Conservation (phyloP, 306 rosid genomes). For the Psophocarpus tetragonolobus region DNA sequence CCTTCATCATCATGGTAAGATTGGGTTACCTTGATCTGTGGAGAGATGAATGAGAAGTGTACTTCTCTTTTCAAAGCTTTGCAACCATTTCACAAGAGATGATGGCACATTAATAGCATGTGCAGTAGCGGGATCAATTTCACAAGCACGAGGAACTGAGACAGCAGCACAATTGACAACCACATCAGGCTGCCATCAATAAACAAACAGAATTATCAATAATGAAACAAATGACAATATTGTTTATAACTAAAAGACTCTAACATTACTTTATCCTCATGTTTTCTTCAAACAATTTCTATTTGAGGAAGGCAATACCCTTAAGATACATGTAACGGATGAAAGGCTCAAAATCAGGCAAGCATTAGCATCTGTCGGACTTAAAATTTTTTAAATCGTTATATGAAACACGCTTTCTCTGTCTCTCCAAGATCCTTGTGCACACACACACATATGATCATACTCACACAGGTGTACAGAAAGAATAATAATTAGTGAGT, state of each 20-base stretch:
- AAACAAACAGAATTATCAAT: conserved; percentile 41
- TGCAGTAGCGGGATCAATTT: conserved; percentile 71
- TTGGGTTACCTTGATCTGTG: conserved; percentile 83
- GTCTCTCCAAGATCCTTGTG: not conserved
- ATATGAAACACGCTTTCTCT: not conserved
- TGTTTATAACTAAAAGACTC: conserved; percentile 9
- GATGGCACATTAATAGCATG: conserved; percentile 81
- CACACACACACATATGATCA: not conserved
- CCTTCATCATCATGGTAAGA: not conserved
- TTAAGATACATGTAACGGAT: not conserved
- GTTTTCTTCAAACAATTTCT: not conserved
- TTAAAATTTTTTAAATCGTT: not conserved
- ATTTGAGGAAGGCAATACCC: not conserved
- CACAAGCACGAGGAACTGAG: conserved; percentile 88
- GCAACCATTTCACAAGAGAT: conserved; percentile 75
- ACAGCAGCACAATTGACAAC: conserved; percentile 90
- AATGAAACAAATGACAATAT: not conserved
- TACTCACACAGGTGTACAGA: not conserved
- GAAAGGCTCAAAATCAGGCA: not conserved
- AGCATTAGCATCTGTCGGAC: not conserved
- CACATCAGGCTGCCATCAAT: conserved; percentile 74
- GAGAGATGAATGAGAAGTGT: conserved; percentile 79
- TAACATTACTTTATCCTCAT: conserved; percentile 5
- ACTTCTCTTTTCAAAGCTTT: conserved; percentile 50
- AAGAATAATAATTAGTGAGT: not conserved